These are phyloP conservation scores for Aspergillus campestris DNA, from an alignment of 495 filamentous ascomycete genomes.

Conservation along the genomic window DNA sequence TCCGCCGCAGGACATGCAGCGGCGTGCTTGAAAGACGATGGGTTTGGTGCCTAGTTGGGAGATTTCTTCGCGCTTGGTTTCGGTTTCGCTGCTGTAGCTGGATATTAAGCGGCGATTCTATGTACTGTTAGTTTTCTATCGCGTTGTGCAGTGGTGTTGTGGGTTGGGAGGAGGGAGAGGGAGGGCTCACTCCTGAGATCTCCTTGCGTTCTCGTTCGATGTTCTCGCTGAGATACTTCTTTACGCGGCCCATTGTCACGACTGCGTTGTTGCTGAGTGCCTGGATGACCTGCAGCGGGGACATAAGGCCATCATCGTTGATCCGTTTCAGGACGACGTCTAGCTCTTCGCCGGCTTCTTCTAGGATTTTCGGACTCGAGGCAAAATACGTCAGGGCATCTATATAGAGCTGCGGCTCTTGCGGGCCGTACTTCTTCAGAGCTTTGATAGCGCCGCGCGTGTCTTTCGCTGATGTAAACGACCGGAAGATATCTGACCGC, in stretches of 20 bases:
- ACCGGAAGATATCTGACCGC: conserved; percentile 91
- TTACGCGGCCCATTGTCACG: conserved; percentile 94
- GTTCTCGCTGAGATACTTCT: conserved; percentile 79
- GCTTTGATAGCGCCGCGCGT: conserved; percentile 85
- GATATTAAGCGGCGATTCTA: conserved; percentile 75
- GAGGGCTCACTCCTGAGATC: conserved; percentile 51
- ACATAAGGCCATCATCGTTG: conserved; percentile 84
- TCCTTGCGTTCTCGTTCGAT: conserved; percentile 83
- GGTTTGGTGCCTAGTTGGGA: conserved; percentile 67
- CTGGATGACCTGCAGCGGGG: conserved; percentile 93
- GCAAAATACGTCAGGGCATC: conserved; percentile 92
- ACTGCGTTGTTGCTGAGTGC: conserved; percentile 77
- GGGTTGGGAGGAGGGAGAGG: not conserved
- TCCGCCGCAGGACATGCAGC: conserved; percentile 71
- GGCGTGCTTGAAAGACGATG: conserved; percentile 77
- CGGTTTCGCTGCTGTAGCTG: conserved; percentile 81
- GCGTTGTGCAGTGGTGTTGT: not conserved
- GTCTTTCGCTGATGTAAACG: conserved; percentile 89
- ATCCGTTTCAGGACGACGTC: conserved; percentile 76
- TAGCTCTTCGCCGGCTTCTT: conserved; percentile 79
- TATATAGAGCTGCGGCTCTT: conserved; percentile 88
- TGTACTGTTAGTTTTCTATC: conserved; percentile 7
- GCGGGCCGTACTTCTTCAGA: conserved; percentile 78
- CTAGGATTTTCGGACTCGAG: conserved; percentile 68
- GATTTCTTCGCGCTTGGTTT: conserved; percentile 68